These are phyloP conservation scores for Tilletia indica DNA, from an alignment of 1,284 basidiomycete species.

Conservation along the genomic window DNA sequence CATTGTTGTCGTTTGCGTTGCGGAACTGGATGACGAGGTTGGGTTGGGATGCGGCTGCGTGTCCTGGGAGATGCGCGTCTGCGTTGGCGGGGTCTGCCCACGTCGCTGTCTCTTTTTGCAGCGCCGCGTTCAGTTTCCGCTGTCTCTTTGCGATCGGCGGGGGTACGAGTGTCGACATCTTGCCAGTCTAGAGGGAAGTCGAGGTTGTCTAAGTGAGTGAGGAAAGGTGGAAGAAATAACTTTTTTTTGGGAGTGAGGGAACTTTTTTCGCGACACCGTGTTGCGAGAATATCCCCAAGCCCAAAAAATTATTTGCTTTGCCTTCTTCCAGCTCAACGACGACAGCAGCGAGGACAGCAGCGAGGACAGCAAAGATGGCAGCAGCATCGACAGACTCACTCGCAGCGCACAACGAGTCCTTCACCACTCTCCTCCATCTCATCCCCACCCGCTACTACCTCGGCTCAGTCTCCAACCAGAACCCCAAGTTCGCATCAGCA, in stretches of 20 bases:
- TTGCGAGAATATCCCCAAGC: not conserved
- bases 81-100: conserved; percentile 11
- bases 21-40: conserved; percentile 52
- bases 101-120: not conserved
- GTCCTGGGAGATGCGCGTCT: conserved; percentile 27
- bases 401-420: conserved; percentile 39
- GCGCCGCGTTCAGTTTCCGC: conserved; percentile 29
- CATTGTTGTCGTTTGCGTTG: conserved; percentile 42
- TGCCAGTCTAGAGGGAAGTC: conserved; percentile 4
- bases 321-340: not conserved
- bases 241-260: too few species aligned
- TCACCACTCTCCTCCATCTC: conserved; percentile 41
- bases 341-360: not conserved
- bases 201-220: not conserved
- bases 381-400: conserved; percentile 20
- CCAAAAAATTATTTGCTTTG: not conserved
- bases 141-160: conserved; percentile 44
- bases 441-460: conserved; percentile 53
- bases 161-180: conserved; percentile 49
- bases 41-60: conserved; percentile 33
- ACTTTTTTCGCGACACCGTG: too few species aligned
- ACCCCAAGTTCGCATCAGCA: conserved; percentile 17
- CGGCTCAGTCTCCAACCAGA: conserved; percentile 18
- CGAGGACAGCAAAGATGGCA: not conserved
- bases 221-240: too few species aligned